Evolutionary conservation across 768 basidiomycete species (phyloP), one percentile per base, ranked within the genome.

Genomic region (Collybiopsis confluens): DNA sequence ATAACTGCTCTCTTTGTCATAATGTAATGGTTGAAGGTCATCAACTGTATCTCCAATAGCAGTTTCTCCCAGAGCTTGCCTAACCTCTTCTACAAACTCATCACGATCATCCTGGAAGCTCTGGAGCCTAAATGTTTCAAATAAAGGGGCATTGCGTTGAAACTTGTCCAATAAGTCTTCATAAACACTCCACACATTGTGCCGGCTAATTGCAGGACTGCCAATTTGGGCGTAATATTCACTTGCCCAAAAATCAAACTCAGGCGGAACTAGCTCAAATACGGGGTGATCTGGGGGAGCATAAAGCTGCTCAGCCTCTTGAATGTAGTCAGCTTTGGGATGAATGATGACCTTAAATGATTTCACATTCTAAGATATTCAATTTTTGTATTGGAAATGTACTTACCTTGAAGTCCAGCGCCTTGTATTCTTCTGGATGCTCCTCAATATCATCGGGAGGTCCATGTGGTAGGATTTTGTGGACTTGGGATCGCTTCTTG

Each of bases 381-480:
- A 40, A 36, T 28, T 47, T 13, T 33, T 15, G n/a, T n/a, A n/a
- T n/a, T n/a, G n/a, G n/a, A 33, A 37, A 15, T 9, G 15, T 24
- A 52, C 53, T 4, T 44, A 71, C 73, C 63, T 63, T 65, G 61
- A 73, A 75, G 47, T 75, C 61, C 11, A 54, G 35, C 1, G 57
- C 54, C 20, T 58, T 56, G 60, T 58, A 70, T 8, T 57, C 38
- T 1, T 66, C 51, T 0, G 73, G 67, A 5, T 57, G 33, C 13
- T 58, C 46, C 18, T 60, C 56, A 15, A 75, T 72, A 2, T 63
- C 35, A 20, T 57, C 52, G 1, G 70, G 73, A 45, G 62, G 55
- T 11, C 69, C 70, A 35, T 68, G 64, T 8, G 72, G 73, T 8
- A 74, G 63, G n/a, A 69, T 48, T 45, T 73, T 75, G 28, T 72